Conservation (phyloP, 129 eudicot species). For the Flaveria bidentis region DNA sequence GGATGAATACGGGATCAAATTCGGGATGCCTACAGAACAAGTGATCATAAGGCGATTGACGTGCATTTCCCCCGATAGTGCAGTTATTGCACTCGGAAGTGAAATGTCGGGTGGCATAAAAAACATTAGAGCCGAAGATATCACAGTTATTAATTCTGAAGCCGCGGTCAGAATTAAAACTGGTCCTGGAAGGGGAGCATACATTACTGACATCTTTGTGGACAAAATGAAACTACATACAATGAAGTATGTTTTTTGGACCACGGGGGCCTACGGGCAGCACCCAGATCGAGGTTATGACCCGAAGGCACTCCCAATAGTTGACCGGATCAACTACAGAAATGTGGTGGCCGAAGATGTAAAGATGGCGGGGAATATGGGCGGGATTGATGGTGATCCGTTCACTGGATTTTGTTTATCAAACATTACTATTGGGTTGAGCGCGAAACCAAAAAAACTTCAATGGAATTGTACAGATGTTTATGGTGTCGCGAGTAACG, state of each 20-base stretch:
- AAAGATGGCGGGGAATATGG: constrained; percentile 50
- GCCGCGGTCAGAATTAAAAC: constrained; percentile 73
- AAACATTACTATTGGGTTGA: constrained; percentile 48
- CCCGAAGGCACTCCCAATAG: constrained; percentile 66
- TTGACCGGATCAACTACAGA: constrained; percentile 45
- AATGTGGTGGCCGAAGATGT: constrained; percentile 56
- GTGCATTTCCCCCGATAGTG: constrained; percentile 80
- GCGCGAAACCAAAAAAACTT: constrained; percentile 35
- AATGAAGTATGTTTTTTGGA: constrained; percentile 78
- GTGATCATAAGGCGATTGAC: constrained; percentile 57
- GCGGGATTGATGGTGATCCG: constrained; percentile 53
- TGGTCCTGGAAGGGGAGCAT: constrained; percentile 68
- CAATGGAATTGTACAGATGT: constrained; percentile 79
- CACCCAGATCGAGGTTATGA: constrained; percentile 59
- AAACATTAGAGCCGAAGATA: constrained; percentile 71
- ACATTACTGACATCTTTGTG: constrained; percentile 59
- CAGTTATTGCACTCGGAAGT: constrained; percentile 86
- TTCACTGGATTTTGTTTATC: constrained; percentile 69
- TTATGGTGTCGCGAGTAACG: constrained; percentile 52
- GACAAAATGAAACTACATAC: constrained; percentile 48
- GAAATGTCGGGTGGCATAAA: constrained; percentile 91
- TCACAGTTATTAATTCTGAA: constrained; percentile 57
- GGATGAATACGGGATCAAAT: constrained; percentile 75
- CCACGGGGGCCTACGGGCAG: constrained; percentile 60
- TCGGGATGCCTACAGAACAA: constrained; percentile 64